Evolutionary conservation across 2,329 filamentous ascomycete genomes (phyloP), one percentile per base, ranked within the genome.

Genomic region (Colletotrichum sojae): DNA sequence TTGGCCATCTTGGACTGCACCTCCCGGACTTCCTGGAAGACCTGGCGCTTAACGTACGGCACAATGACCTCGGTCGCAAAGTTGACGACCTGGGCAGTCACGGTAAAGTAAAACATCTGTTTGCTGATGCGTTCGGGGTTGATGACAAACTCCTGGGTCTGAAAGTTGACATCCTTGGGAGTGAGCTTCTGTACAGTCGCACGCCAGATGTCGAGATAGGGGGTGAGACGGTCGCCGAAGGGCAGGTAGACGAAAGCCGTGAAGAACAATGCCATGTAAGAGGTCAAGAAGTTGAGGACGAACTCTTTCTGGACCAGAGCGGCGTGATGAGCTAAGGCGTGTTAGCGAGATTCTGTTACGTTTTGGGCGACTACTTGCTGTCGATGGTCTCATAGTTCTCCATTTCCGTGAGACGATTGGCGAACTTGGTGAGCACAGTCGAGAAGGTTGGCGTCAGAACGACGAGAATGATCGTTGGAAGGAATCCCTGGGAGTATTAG

Each of bases 191-290:
- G 90, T 1, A 95, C 92, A 0, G 92, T 90, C 15, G 91, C 81
- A 71, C 89, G 88, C 82, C 97, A 95, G 67, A 98, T 83, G 74
- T 97, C 91, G 5, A 99, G 89, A 76, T 97, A 92, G 0, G 96
- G 95, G 0, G 96, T 90, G 12, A 99, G 89, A 53, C 94, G 81
- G 69, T 90, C 89, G 15, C 94, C 95, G 75, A 98, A 98, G 0
- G 95, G 95, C 20, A 97, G 93, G 75, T 98, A 98, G 71, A 98
- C 90, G 74, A 98, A 98, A 0, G 95, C 94, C 0, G 95, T 98
- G 18, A 98, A 87, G 76, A 97, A 91, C n/a, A 97, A 91, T 1
- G 94, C 93, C 60, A 97, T 90, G 78, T 98, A 98, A 0, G 95
- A 97, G 6, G 94, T 97, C 81, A 98, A 95, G 81, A 98, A 97